phyloP scores from a whole-genome alignment of 1,139 yeast species.

The Blastobotrys serpentis region DNA sequence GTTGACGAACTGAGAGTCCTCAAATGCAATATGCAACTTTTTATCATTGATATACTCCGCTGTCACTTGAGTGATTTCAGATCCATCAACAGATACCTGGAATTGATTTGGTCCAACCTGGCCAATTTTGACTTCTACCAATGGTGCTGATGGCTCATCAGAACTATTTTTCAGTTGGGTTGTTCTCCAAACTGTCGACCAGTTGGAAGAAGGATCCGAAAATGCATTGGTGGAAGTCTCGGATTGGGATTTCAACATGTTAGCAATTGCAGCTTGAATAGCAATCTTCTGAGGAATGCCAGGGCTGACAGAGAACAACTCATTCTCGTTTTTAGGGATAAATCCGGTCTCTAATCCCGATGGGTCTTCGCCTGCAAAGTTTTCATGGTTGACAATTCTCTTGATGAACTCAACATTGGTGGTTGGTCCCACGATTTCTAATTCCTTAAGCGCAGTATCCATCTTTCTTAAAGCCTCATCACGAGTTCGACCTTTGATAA shows the following conservation, averaged over 20 bases:
- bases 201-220: conserved; percentile 15
- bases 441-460: conserved; percentile 33
- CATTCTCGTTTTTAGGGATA: conserved; percentile 34
- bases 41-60: conserved; percentile 15
- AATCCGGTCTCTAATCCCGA: conserved; percentile 38
- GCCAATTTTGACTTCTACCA: conserved; percentile 17
- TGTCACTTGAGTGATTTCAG: conserved; percentile 12
- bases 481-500: conserved; percentile 35
- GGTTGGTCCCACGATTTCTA: conserved; percentile 39
- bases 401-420: conserved; percentile 38
- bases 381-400: conserved; percentile 31
- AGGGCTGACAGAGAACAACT: conserved; percentile 25
- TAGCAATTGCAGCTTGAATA: conserved; percentile 38
- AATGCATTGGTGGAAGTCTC: conserved; percentile 20
- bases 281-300: conserved; percentile 30
- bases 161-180: conserved; percentile 17
- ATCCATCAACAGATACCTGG: conserved; percentile 20
- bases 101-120: conserved; percentile 21
- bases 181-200: conserved; percentile 19
- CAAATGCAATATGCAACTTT: conserved; percentile 30
- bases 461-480: conserved; percentile 36
- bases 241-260: conserved; percentile 18
- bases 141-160: conserved; percentile 11
- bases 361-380: conserved; percentile 36
- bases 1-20: conserved; percentile 31